A percentile compares a stretch with the other conserved stretches of the same genome.
phyloP scores from a whole-genome alignment of 1,284 basidiomycete species.

The Abortiporus biennis region DNA sequence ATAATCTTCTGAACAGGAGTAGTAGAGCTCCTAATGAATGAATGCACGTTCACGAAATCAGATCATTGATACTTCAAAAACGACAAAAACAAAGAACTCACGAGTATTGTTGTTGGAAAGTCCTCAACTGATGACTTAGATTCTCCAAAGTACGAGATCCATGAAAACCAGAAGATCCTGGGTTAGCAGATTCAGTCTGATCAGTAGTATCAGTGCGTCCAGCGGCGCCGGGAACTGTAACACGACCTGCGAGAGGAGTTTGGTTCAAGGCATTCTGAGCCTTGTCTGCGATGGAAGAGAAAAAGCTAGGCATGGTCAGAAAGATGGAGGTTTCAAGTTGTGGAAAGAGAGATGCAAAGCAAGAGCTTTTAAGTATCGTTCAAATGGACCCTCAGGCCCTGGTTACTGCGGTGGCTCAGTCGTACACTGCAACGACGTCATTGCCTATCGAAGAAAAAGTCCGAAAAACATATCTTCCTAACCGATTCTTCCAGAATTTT shows the following conservation, averaged over 20 bases:
- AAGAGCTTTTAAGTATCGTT: no score
- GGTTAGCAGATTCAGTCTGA: neutral
- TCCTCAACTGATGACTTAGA: slow-evolving; percentile 64
- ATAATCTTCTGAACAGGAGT: slow-evolving; percentile 68
- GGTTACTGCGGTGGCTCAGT: slow-evolving; percentile 5
- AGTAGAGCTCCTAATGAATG: slow-evolving; percentile 44
- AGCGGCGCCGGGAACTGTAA: no score
- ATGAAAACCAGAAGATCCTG: slow-evolving; percentile 15
- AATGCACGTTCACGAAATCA: no score
- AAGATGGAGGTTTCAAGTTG: slow-evolving; percentile 10
- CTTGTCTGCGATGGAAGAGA: slow-evolving; percentile 65
- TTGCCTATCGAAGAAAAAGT: neutral
- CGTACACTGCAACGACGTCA: slow-evolving; percentile 6
- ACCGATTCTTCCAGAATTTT: no score
- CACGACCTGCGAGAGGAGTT: slow-evolving; percentile 46
- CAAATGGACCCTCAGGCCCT: no score
- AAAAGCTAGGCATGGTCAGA: slow-evolving; percentile 62
- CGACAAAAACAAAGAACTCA: slow-evolving; percentile 26
- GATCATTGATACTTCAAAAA: slow-evolving; percentile 3
- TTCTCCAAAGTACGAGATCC: slow-evolving; percentile 47
- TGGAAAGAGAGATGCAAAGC: slow-evolving; percentile 8
- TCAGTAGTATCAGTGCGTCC: slow-evolving; percentile 18
- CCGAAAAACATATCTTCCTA: no score
- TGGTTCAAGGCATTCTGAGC: slow-evolving; percentile 62
- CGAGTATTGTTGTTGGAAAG: slow-evolving; percentile 70